phyloP scores from a whole-genome alignment of 805 yeast genomes.

The Metschnikowia peoriensis region DNA sequence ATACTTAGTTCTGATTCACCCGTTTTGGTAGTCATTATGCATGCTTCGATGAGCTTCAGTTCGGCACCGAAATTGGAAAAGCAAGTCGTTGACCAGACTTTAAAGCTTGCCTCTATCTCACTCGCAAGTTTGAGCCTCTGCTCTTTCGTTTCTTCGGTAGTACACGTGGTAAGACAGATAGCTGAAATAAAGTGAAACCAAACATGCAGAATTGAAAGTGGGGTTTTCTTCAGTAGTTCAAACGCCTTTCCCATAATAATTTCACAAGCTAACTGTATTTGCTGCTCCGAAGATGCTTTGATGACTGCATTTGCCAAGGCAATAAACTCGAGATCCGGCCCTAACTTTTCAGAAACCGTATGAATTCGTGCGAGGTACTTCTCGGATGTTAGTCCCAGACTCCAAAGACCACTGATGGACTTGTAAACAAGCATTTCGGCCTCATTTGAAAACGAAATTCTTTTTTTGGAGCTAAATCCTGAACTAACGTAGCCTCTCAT shows the following conservation, averaged over 20 bases:
- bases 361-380: constrained; percentile 8
- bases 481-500: constrained; percentile 14
- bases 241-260: constrained; percentile 15
- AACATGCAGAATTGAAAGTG: constrained; percentile 22
- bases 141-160: constrained; percentile 18
- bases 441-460: constrained; percentile 6
- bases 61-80: constrained; percentile 42
- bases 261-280: constrained; percentile 19
- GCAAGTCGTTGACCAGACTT: constrained; percentile 33
- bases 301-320: constrained; percentile 16
- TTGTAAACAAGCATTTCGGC: constrained; percentile 6
- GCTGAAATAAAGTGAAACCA: constrained; percentile 22
- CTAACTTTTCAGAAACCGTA: neutral
- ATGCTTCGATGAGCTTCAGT: constrained; percentile 33
- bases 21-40: constrained; percentile 17
- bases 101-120: constrained; percentile 23
- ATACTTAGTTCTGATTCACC: constrained; percentile 30
- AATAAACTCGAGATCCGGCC: constrained; percentile 16
- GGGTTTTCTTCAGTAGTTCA: constrained; percentile 22
- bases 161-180: constrained; percentile 20
- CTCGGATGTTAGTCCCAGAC: constrained; percentile 5
- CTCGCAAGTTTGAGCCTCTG: constrained; percentile 22
- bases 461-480: constrained; percentile 9
- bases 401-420: constrained; percentile 12
- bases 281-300: constrained; percentile 17